Evolutionary conservation across 2,329 filamentous ascomycete genomes (phyloP), one percentile per base, ranked within the genome.

Genomic region (Claviceps purpurea): DNA sequence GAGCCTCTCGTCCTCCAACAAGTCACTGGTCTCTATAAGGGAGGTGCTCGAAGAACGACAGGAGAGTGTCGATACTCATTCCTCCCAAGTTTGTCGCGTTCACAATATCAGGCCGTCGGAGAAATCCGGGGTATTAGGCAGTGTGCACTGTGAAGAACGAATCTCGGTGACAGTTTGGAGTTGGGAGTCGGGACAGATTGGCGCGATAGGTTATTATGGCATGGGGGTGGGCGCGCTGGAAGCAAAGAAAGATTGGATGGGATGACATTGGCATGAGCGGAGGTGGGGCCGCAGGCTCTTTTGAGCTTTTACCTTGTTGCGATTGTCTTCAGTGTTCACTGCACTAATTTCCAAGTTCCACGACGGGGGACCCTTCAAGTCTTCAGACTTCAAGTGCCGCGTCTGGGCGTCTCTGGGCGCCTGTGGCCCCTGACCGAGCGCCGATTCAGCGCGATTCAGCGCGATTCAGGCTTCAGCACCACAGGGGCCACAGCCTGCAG

Each of bases 81-180:
- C 30, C 30, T 34, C 10, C 30, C 30, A 34, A 34, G 30, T 34
- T 34, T 34, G 30, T 34, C 30, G 30, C 30, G 4, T 34, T 34
- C 30, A 34, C 30, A 34, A 34, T 34, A 34, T 39, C 13, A 37
- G 34, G 48, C 10, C 2, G 7, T 24, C 38, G 56, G 56, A 55
- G 52, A 44, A 56, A 58, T 58, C 54, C 49, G 56, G 56, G 57
- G 56, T 59, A 55, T 44, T 50, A 56, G 53, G 53, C 47, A 53
- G 42, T 51, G 47, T 52, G 53, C 47, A 53, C 40, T 51, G 47
- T 52, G 53, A 52, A 45, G 46, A 51, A 30, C 41, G 43, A 46
- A 50, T 46, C 40, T 44, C 42, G 16, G 43, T 16, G 14, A 13
- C 13, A 18, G 22, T 30, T 30, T 44, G 22, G 43, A 45, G 24